These are phyloP conservation scores for Fragaria ananassa DNA, from an alignment of 306 rosid species.

Conservation along the genomic window DNA sequence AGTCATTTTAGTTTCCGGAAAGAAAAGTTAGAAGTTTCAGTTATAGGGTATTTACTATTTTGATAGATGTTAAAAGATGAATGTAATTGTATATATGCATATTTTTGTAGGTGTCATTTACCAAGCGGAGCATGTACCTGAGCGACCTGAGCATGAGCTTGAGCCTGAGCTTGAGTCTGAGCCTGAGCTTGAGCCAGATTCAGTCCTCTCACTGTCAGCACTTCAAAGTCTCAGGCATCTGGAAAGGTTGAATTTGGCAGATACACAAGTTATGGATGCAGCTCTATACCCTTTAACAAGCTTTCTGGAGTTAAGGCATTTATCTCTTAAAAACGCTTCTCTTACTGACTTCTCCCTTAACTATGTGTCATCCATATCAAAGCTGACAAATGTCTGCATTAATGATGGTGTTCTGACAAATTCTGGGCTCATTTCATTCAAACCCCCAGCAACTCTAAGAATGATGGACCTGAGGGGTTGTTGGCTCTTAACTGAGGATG, in stretches of 20 bases:
- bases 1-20: not conserved
- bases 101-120: conserved; percentile 47
- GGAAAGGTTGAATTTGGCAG: conserved; percentile 66
- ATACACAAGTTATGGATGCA: conserved; percentile 52
- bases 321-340: conserved; percentile 55
- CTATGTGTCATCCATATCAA: conserved; percentile 63
- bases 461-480: conserved; percentile 73
- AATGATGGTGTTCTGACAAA: conserved; percentile 72
- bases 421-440: conserved; percentile 51
- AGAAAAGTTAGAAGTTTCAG: not conserved
- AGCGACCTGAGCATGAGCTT: not conserved
- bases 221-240: conserved; percentile 53
- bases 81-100: not conserved
- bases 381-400: conserved; percentile 54
- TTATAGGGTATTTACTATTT: not conserved
- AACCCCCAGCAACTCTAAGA: conserved; percentile 55
- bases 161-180: not conserved
- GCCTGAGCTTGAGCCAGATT: conserved; percentile 19
- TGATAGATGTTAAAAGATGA: not conserved
- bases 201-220: conserved; percentile 41
- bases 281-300: conserved; percentile 50
- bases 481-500: conserved; percentile 73
- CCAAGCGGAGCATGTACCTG: conserved; percentile 25
- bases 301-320: conserved; percentile 50
- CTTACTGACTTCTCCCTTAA: conserved; percentile 59